These are phyloP conservation scores for Cryptomeria japonica DNA, from an alignment of 75 land plant species.

Conservation along the genomic window DNA sequence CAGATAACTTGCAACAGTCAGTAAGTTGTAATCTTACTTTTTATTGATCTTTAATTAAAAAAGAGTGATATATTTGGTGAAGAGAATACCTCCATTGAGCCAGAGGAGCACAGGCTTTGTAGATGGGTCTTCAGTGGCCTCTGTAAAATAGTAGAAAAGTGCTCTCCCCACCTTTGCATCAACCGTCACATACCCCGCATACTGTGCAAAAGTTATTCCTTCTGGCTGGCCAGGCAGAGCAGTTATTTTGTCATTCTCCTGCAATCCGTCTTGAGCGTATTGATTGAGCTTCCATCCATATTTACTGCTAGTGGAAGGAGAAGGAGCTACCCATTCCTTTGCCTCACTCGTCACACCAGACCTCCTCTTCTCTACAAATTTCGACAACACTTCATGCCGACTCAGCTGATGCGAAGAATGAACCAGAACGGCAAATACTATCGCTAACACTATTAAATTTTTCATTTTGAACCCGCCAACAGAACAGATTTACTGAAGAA, in stretches of 20 bases:
- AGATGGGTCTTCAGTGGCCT: constrained; percentile 37
- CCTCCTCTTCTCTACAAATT: not conserved
- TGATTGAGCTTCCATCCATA: not conserved
- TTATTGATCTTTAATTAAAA: too few relatives aligned
- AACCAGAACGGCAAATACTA: not conserved
- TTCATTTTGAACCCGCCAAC: not conserved
- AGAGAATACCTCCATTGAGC: constrained; percentile 62
- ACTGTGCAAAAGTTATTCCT: constrained; percentile 40
- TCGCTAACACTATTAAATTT: not conserved
- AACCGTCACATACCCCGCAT: constrained; percentile 75
- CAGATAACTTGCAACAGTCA: too few relatives aligned
- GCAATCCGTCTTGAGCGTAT: constrained; percentile 19
- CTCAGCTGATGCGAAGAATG: not conserved
- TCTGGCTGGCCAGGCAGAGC: constrained; percentile 59
- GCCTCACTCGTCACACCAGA: not conserved
- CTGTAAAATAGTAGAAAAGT: constrained; percentile 69
- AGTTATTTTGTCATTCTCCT: constrained; percentile 17
- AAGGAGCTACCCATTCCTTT: not conserved
- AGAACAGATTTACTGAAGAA: too few relatives aligned
- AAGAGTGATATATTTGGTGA: not conserved
- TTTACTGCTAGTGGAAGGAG: not conserved
- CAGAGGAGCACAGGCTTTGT: constrained; percentile 46
- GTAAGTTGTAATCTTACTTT: too few relatives aligned
- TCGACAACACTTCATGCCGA: not conserved
- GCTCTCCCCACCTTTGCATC: constrained; percentile 54